Percentiles rank a stretch among this genome's conserved stretches.
These are phyloP conservation scores for Aspergillus bombycis DNA, from an alignment of 2,329 filamentous ascomycete genomes.

Conservation along the genomic window DNA sequence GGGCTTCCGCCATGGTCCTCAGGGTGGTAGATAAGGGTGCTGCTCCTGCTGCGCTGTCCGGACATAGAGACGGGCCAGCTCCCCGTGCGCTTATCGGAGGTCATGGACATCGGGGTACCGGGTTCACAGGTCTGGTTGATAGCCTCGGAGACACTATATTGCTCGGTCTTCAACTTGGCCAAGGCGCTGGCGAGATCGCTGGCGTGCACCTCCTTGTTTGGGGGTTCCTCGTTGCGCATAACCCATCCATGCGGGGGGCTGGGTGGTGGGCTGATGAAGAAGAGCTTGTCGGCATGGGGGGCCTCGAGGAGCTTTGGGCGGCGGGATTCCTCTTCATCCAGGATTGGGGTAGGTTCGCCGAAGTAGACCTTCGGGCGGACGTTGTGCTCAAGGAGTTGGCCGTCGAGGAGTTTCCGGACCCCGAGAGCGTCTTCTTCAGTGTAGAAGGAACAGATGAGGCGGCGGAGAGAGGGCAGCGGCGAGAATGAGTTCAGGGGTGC, in stretches of 20 bases:
- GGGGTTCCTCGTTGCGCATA: constrained; percentile 64
- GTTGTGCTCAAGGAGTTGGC: constrained; percentile 32
- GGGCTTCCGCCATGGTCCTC: constrained; percentile 64
- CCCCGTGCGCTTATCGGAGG: constrained; percentile 35
- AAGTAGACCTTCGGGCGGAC: constrained; percentile 55
- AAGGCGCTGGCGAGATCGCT: constrained; percentile 63
- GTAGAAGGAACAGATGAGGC: constrained; percentile 55
- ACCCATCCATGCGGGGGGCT: constrained; percentile 68
- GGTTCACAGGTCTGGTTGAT: constrained; percentile 25
- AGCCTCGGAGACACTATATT: constrained; percentile 11
- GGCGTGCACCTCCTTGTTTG: constrained; percentile 68
- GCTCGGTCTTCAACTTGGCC: constrained; percentile 49
- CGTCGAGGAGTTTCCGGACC: constrained; percentile 49
- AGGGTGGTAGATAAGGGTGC: constrained; percentile 66
- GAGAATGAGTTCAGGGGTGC: constrained; percentile 55
- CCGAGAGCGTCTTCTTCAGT: constrained; percentile 45
- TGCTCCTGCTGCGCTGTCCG: constrained; percentile 52
- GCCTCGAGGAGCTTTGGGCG: constrained; percentile 54
- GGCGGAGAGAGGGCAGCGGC: constrained; percentile 53
- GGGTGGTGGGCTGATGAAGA: constrained; percentile 69
- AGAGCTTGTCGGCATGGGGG: constrained; percentile 63
- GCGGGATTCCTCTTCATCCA: constrained; percentile 32
- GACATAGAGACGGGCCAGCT: constrained; percentile 35
- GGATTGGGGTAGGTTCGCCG: constrained; percentile 54
- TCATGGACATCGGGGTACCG: constrained; percentile 40